phyloP scores from a whole-genome alignment of 1,284 basidiomycete species.

The Agaricales sp. region DNA sequence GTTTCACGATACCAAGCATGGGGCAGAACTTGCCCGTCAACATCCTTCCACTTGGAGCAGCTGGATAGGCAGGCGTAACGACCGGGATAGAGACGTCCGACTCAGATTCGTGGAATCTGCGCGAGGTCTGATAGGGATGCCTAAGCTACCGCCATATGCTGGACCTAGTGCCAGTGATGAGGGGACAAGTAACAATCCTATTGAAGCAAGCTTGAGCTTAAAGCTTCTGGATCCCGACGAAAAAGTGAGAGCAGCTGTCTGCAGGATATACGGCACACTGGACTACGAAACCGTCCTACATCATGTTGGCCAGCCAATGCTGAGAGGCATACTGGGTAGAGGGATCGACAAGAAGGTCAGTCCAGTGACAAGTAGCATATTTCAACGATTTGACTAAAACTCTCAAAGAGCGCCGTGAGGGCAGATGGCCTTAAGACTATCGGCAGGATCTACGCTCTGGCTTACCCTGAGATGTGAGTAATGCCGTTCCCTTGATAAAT shows the following conservation, averaged over 20 bases:
- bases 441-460: slow-evolving; percentile 73
- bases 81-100: slow-evolving; percentile 67
- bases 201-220: slow-evolving; percentile 24
- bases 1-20: slow-evolving; percentile 68
- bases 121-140: slow-evolving; percentile 49
- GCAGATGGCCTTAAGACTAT: slow-evolving; percentile 71
- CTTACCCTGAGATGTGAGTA: slow-evolving; percentile 83
- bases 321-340: slow-evolving; percentile 63
- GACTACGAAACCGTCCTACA: slow-evolving; percentile 90
- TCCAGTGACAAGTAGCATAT: slow-evolving; percentile 1
- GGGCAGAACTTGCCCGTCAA: slow-evolving; percentile 64
- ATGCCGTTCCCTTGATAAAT: not conserved
- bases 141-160: slow-evolving; percentile 58
- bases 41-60: slow-evolving; percentile 81
- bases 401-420: slow-evolving; percentile 76
- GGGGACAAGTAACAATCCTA: slow-evolving; percentile 8
- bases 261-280: slow-evolving; percentile 72
- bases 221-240: slow-evolving; percentile 87
- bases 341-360: slow-evolving; percentile 81
- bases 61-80: slow-evolving; percentile 78
- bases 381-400: slow-evolving; percentile 4
- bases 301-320: slow-evolving; percentile 57
- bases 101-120: slow-evolving; percentile 72
- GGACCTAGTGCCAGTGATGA: slow-evolving; percentile 50
- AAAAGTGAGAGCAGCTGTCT: slow-evolving; percentile 78